Conservation (phyloP, 345 rosid species). For the Gossypium bickii region DNA sequence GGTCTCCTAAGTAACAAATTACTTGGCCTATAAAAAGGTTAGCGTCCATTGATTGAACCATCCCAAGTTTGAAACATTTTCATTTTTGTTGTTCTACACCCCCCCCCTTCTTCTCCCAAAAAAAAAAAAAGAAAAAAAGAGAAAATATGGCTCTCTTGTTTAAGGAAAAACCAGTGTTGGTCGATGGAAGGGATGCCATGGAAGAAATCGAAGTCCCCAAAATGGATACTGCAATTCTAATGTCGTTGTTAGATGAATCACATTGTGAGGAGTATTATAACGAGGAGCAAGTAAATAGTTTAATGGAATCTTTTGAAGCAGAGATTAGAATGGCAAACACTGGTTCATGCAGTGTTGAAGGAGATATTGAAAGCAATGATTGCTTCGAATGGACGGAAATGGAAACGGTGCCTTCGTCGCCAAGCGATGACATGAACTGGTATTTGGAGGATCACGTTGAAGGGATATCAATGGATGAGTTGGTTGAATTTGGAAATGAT, state of each 20-base stretch:
- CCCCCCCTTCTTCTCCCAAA: accelerated
- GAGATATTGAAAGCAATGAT: background rate
- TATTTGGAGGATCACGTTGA: slow-evolving; percentile 32
- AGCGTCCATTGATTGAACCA: slow-evolving; percentile 2
- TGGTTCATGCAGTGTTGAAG: background rate
- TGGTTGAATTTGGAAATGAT: slow-evolving; percentile 30
- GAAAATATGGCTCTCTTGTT: background rate
- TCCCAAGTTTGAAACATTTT: background rate
- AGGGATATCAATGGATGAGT: slow-evolving; percentile 21
- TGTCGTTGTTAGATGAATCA: slow-evolving; percentile 15
- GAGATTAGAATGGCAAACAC: background rate
- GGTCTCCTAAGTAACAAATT: background rate
- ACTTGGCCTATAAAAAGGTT: background rate
- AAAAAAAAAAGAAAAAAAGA: no score
- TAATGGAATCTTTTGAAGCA: slow-evolving; percentile 4
- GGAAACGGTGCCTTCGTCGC: slow-evolving; percentile 31
- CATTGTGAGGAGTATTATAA: slow-evolving; percentile 9
- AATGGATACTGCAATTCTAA: background rate
- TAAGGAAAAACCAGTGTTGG: background rate
- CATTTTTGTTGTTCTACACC: background rate
- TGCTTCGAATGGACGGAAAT: slow-evolving; percentile 23
- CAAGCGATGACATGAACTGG: slow-evolving; percentile 47
- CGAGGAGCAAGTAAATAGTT: slow-evolving; percentile 7
- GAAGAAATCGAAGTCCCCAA: background rate
- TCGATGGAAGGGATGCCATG: background rate